phyloP scores from a whole-genome alignment of 306 rosid genomes.

The Datisca glomerata region DNA sequence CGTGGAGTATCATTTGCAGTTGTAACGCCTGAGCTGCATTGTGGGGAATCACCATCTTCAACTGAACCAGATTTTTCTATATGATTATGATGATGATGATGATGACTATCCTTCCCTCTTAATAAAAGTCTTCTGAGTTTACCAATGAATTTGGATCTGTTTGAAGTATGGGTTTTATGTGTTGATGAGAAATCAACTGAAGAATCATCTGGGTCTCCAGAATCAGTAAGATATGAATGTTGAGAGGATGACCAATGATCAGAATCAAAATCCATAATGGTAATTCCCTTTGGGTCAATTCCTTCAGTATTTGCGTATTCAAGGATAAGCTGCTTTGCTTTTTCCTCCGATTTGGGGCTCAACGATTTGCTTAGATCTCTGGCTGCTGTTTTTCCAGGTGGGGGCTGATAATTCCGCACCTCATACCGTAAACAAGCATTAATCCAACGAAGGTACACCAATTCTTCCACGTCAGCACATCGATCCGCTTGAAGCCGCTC shows the following conservation, averaged over 20 bases:
- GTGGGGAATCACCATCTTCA: slow-evolving; percentile 25
- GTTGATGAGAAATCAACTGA: slow-evolving; percentile 30
- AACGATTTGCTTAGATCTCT: slow-evolving; percentile 70
- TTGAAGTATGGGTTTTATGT: slow-evolving; percentile 21
- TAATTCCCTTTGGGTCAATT: slow-evolving; percentile 18
- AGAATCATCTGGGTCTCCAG: slow-evolving; percentile 44
- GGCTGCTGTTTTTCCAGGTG: slow-evolving; percentile 63
- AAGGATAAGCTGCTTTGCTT: slow-evolving; percentile 72
- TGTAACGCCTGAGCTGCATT: slow-evolving; percentile 19
- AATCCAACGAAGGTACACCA: slow-evolving; percentile 82
- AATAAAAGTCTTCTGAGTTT: slow-evolving; percentile 54
- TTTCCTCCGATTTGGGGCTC: slow-evolving; percentile 74
- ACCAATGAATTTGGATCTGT: slow-evolving; percentile 30
- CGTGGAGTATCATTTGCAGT: slow-evolving; percentile 16
- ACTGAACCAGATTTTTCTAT: slow-evolving; percentile 24
- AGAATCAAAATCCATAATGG: slow-evolving; percentile 41
- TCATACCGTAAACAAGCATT: slow-evolving; percentile 91
- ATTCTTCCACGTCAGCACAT: slow-evolving; percentile 63
- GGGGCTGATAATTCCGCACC: slow-evolving; percentile 49
- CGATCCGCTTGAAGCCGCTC: slow-evolving; percentile 52
- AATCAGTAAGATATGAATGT: slow-evolving; percentile 40
- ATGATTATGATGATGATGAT: slow-evolving; percentile 12
- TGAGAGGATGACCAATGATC: slow-evolving; percentile 72
- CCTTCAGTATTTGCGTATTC: slow-evolving; percentile 64
- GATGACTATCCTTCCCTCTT: slow-evolving; percentile 35